Base-by-base conservation (phyloP, 768 basidiomycete species). In the Postia placenta region DNA sequence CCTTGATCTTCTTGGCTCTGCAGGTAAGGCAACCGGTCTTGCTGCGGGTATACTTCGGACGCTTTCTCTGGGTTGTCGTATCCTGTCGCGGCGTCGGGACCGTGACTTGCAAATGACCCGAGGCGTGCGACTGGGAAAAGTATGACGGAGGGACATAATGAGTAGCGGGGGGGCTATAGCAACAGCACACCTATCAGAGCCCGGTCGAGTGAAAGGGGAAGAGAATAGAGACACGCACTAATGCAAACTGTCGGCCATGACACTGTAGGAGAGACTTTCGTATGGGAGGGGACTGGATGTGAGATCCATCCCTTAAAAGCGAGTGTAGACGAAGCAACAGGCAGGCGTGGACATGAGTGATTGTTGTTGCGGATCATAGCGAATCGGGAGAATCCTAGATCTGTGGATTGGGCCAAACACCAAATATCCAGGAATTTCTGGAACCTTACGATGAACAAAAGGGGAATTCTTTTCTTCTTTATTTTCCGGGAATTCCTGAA, bases 11-110 rank as follows among this genome's bases (percentile, higher is more conserved):
- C 75, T 94, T 93, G 54, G 82, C 80, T 59, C 93, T 79, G 76
- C 93, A 97, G 37, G 90, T 93, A 63, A 95, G 70, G 64, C 93
- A 97, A 20, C 93, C 93, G 1, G 92, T 92, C 72, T 95, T 93
- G 68, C 88, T 91, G 58, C 93, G 80, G 54, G 89, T 92, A 59
- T 94, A 94, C 74, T 96, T 96, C 42, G 89, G 90, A 28, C 89
- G 84, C 64, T 89, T 90, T 51, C 88, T 78, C 59, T 74, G 71
- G n/a, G 76, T 73, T 14, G 73, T 60, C 22, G 73, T 51, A 42
- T 81, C 85, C 28, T 67, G 68, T 45, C 76, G 74, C 47, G 75
- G 65, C 20, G 73, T 72, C 3, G 75, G 69, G 11, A 74, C 62
- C 49, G 77, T 70, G 39, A 75, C 66, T 53, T 83, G 80, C 52